These are phyloP conservation scores for Sugiyamaella neomexicana DNA, from an alignment of 1,139 yeast species.

Conservation along the genomic window DNA sequence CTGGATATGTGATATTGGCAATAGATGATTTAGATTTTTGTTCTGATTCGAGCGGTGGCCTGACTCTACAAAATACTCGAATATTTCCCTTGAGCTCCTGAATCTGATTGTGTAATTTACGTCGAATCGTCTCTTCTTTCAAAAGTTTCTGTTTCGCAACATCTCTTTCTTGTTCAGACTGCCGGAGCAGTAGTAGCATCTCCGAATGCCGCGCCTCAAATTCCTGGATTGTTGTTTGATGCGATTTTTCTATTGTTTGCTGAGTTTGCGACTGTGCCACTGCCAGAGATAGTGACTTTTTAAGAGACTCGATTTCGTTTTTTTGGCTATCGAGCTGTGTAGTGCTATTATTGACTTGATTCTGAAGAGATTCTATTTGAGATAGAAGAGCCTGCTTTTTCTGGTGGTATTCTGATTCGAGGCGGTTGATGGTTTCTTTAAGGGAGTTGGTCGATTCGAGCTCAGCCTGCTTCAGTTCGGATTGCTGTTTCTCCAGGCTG, in stretches of 20 bases:
- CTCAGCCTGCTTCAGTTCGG: constrained; percentile 19
- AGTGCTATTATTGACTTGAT: constrained; percentile 30
- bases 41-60: constrained; percentile 52
- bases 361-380: constrained; percentile 13
- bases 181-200: constrained; percentile 22
- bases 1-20: constrained; percentile 50
- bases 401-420: neutral
- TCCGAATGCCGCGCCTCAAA: constrained; percentile 26
- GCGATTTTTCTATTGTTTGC: constrained; percentile 25
- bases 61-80: constrained; percentile 82
- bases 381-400: constrained; percentile 11
- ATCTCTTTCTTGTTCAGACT: constrained; percentile 29
- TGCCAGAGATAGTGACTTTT: constrained; percentile 23
- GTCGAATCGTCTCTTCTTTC: constrained; percentile 55
- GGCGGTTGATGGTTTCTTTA: constrained; percentile 16
- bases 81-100: constrained; percentile 93
- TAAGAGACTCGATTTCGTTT: constrained; percentile 35
- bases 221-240: constrained; percentile 28
- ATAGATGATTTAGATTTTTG: constrained; percentile 32
- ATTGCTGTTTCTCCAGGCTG: constrained; percentile 23
- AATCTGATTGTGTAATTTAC: constrained; percentile 69
- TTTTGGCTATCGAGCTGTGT: constrained; percentile 33
- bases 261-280: constrained; percentile 24
- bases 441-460: constrained; percentile 26
- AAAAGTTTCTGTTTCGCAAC: constrained; percentile 39